A percentile compares a stretch with the other conserved stretches of the same genome.
phyloP scores from a whole-genome alignment of 352 stramenopile genomes.

The Globisporangium megalacanthum region DNA sequence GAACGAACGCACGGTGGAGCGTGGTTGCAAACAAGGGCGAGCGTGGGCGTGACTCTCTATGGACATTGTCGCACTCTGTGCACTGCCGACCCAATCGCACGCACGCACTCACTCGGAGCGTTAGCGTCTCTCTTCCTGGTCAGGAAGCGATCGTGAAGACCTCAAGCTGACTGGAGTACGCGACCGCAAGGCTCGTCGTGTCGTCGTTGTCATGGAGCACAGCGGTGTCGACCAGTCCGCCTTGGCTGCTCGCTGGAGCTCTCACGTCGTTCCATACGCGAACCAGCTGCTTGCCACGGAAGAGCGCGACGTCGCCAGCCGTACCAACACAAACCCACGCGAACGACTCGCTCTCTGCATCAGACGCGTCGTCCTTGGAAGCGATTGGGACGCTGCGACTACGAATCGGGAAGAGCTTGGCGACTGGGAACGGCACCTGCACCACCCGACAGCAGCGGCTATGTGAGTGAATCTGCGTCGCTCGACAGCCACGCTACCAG shows the following conservation, averaged over 20 bases:
- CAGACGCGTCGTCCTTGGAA: neutral
- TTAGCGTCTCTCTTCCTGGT: neutral
- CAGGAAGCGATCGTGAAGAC: conserved; percentile 16
- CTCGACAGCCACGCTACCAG: neutral
- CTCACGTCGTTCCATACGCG: conserved; percentile 19
- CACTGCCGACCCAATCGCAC: neutral
- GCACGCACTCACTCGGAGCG: too few relatives aligned
- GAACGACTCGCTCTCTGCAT: conserved; percentile 5
- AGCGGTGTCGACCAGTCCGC: conserved; percentile 26
- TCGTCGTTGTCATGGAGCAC: conserved; percentile 7
- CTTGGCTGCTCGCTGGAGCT: neutral
- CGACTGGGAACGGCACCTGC: conserved; percentile 33
- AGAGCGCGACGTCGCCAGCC: conserved; percentile 32
- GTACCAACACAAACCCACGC: conserved; percentile 34
- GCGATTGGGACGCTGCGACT: conserved; percentile 1
- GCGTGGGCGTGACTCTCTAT: neutral
- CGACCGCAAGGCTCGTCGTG: conserved; percentile 13
- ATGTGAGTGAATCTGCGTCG: neutral
- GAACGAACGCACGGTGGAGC: neutral
- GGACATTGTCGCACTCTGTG: neutral
- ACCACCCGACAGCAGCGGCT: neutral
- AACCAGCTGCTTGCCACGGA: conserved; percentile 24
- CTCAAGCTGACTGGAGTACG: conserved; percentile 26
- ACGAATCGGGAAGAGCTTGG: conserved; percentile 19
- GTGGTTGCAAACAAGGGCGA: neutral